Conservation (phyloP, 1,284 basidiomycete species). For the Tremellales sp. region DNA sequence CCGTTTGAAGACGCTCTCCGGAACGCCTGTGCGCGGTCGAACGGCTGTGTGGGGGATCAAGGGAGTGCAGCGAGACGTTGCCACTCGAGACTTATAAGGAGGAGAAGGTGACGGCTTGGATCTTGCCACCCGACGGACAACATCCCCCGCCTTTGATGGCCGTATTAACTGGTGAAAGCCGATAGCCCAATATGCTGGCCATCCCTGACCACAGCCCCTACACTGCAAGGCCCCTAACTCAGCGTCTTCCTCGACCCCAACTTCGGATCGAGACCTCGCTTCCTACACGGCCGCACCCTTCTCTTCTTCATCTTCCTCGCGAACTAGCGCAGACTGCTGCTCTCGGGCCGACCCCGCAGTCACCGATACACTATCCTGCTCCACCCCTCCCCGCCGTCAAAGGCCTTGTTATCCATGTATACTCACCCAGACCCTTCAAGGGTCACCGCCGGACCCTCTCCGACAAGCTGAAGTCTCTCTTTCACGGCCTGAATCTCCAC, state of each 20-base stretch:
- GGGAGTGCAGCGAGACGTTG: background rate
- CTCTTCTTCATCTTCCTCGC: background rate
- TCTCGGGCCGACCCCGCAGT: background rate
- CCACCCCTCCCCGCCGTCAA: slow-evolving; percentile 4
- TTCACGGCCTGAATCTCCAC: slow-evolving; percentile 53
- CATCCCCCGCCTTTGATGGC: background rate
- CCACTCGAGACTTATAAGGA: too few species aligned
- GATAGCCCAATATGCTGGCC: background rate
- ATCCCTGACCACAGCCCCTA: background rate
- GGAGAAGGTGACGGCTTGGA: background rate
- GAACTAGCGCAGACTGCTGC: background rate
- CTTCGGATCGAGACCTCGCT: slow-evolving; percentile 16
- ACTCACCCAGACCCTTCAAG: background rate
- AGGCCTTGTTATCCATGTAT: background rate
- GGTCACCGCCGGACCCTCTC: slow-evolving; percentile 24
- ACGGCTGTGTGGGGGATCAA: background rate
- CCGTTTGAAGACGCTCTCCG: background rate
- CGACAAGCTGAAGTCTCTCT: slow-evolving; percentile 25
- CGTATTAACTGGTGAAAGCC: background rate
- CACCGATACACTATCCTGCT: slow-evolving; percentile 1
- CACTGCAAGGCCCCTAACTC: background rate
- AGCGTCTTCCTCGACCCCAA: slow-evolving; percentile 3
- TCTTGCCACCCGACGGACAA: background rate
- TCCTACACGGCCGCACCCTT: background rate
- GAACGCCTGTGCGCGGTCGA: background rate